Conservation (phyloP, 805 yeast genomes). For the Metschnikowia cerradonensis region DNA sequence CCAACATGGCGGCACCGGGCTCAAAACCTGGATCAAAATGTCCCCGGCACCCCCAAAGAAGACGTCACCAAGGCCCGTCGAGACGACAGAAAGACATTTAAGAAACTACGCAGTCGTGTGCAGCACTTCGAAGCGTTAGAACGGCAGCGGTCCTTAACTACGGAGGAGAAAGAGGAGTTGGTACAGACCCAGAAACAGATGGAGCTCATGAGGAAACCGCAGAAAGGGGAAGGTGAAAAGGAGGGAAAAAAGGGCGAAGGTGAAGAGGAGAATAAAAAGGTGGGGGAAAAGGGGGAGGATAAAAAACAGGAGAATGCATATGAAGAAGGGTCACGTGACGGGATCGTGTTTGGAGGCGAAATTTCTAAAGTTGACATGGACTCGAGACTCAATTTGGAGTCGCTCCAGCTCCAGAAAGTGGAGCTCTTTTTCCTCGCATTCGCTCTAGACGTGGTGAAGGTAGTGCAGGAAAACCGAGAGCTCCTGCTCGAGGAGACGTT, state of each 20-base stretch:
- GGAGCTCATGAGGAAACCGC: conserved; percentile 1
- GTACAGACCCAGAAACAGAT: conserved; percentile 12
- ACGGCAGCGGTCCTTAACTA: conserved; percentile 24
- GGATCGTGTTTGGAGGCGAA: neutral
- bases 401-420: conserved; percentile 66
- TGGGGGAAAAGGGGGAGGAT: neutral
- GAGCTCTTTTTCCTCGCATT: conserved; percentile 70
- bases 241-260: neutral
- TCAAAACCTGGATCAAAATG: conserved; percentile 10
- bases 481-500: conserved; percentile 23
- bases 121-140: conserved; percentile 49
- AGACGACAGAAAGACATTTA: conserved; percentile 66
- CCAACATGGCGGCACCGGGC: conserved; percentile 86
- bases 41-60: conserved; percentile 45
- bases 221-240: no score
- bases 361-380: no score
- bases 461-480: conserved; percentile 17
- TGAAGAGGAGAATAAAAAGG: neutral
- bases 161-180: conserved; percentile 24
- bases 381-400: conserved; percentile 29
- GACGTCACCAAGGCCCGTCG: conserved; percentile 75
- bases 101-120: conserved; percentile 52
- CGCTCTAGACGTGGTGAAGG: conserved; percentile 49
- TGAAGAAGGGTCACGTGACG: no score
- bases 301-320: neutral